Conservation (phyloP, 2,329 filamentous ascomycete genomes). For the Hymenoscyphus infarciens region DNA sequence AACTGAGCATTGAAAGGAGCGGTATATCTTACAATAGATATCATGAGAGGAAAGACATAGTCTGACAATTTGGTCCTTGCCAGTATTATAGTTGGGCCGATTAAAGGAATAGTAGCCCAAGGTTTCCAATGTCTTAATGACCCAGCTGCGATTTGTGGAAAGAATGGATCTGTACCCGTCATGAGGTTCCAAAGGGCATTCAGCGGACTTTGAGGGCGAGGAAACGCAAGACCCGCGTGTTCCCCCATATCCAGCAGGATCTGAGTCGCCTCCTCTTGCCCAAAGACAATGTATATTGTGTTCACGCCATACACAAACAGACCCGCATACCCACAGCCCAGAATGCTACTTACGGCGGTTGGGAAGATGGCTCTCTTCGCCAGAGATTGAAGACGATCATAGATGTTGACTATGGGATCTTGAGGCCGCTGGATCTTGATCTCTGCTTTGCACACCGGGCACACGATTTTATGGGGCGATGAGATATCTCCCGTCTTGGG, state of each 20-base stretch:
- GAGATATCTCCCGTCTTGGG: slow-evolving; percentile 48
- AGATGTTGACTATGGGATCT: slow-evolving; percentile 59
- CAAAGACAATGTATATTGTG: slow-evolving; percentile 64
- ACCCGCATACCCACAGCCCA: slow-evolving; percentile 46
- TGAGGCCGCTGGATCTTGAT: slow-evolving; percentile 74
- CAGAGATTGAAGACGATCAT: slow-evolving; percentile 24
- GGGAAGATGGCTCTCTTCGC: slow-evolving; percentile 29
- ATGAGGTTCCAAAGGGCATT: neutral
- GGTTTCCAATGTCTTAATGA: slow-evolving; percentile 19
- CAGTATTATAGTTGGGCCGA: slow-evolving; percentile 65
- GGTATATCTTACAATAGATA: slow-evolving; percentile 33
- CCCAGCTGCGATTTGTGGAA: slow-evolving; percentile 18
- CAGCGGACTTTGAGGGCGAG: neutral
- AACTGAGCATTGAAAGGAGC: neutral
- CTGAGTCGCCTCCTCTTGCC: slow-evolving; percentile 51
- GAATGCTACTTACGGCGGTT: slow-evolving; percentile 30
- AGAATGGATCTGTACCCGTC: slow-evolving; percentile 28
- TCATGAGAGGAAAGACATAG: slow-evolving; percentile 32
- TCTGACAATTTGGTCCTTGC: slow-evolving; percentile 63
- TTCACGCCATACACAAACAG: slow-evolving; percentile 57
- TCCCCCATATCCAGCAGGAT: slow-evolving; percentile 16
- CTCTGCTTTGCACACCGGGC: slow-evolving; percentile 83
- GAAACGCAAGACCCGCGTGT: neutral
- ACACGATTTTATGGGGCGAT: slow-evolving; percentile 64
- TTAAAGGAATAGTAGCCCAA: slow-evolving; percentile 58